These are phyloP conservation scores for Mesostigma viride DNA, from an alignment of 139 green algal genomes.

Conservation along the genomic window DNA sequence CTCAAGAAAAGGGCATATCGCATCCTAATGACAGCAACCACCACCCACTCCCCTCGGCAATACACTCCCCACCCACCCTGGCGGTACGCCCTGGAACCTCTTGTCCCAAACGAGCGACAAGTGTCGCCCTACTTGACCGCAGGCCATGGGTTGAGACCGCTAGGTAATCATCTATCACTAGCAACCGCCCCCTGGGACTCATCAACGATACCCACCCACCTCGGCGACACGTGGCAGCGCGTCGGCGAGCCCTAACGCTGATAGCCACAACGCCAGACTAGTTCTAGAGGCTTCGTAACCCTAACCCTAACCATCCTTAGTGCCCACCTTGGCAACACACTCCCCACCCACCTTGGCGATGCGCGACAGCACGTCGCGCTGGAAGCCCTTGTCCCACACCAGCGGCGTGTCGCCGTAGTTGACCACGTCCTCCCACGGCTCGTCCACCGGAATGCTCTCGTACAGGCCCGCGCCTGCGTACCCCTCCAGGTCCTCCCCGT, in stretches of 20 bases:
- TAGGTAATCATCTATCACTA: too few relatives aligned
- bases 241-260: too few relatives aligned
- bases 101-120: constrained; percentile 57
- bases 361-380: constrained; percentile 12
- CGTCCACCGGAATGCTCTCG: constrained; percentile 75
- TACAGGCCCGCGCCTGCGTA: constrained; percentile 67
- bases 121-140: constrained; percentile 49
- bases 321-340: background rate
- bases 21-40: background rate
- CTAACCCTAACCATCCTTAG: background rate
- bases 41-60: background rate
- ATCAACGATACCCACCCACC: too few relatives aligned
- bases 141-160: too few relatives aligned
- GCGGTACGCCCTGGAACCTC: constrained; percentile 36
- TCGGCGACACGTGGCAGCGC: too few relatives aligned
- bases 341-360: constrained; percentile 29
- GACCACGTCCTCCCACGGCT: constrained; percentile 26
- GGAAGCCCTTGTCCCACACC: constrained; percentile 53
- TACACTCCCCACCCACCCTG: constrained; percentile 24
- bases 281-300: too few relatives aligned
- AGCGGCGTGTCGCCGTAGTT: constrained; percentile 56
- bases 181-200: too few relatives aligned
- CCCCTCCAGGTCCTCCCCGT: constrained; percentile 70
- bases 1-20: too few relatives aligned
- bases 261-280: too few relatives aligned